These are phyloP conservation scores for Ulmus americana DNA, from an alignment of 331 rosid species.

Conservation along the genomic window DNA sequence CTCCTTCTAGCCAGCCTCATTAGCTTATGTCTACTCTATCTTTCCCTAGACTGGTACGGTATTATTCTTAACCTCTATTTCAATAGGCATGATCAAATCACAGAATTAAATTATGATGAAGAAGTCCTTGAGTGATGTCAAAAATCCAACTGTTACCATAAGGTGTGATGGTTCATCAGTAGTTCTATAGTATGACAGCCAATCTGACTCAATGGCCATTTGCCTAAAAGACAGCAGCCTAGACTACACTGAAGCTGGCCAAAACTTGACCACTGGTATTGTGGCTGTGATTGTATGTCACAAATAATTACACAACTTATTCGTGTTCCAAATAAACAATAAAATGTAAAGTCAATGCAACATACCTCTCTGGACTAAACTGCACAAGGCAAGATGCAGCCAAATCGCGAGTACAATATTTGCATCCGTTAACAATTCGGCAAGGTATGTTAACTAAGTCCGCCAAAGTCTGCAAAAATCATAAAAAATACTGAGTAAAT, in stretches of 20 bases:
- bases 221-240: neutral
- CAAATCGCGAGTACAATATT: slow-evolving; percentile 2
- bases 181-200: neutral
- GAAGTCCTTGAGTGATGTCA: neutral
- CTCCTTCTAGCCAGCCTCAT: neutral
- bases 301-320: neutral
- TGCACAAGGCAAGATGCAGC: slow-evolving; percentile 20
- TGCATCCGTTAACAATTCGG: slow-evolving; percentile 16
- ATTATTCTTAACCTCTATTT: too few relatives aligned
- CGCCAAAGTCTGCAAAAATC: slow-evolving; percentile 8
- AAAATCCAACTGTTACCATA: neutral
- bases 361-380: slow-evolving; percentile 6
- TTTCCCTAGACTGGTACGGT: too few relatives aligned
- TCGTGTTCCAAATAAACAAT: neutral
- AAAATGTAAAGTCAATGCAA: neutral
- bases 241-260: neutral
- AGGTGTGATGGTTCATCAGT: neutral
- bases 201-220: neutral
- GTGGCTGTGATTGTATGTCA: neutral
- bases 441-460: slow-evolving; percentile 9
- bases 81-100: neutral
- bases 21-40: too few relatives aligned
- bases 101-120: too few relatives aligned
- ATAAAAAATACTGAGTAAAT: neutral
- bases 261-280: neutral